phyloP scores from a whole-genome alignment of 768 basidiomycete species.

The Tubosaeta brunneosetosa region DNA sequence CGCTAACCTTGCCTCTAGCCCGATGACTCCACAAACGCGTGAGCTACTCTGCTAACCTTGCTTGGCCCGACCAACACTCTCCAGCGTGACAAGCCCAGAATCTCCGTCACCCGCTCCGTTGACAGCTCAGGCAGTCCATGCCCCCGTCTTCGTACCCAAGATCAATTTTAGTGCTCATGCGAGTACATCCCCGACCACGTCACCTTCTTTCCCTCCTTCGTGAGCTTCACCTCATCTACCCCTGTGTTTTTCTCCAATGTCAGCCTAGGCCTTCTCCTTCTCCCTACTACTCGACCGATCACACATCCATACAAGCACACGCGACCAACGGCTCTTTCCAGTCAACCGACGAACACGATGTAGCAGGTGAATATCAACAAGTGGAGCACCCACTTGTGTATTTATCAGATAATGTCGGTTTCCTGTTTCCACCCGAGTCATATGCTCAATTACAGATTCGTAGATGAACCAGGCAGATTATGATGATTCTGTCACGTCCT shows the following conservation, averaged over 20 bases:
- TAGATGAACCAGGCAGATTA: conserved; percentile 27
- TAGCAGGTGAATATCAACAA: conserved; percentile 20
- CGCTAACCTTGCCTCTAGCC: conserved; percentile 19
- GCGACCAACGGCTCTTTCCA: conserved; percentile 6
- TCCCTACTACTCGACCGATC: conserved; percentile 29
- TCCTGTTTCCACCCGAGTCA: not conserved
- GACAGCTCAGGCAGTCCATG: conserved; percentile 70
- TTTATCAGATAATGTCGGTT: conserved; percentile 19
- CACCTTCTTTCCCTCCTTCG: conserved; percentile 30
- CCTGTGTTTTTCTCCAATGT: conserved; percentile 8
- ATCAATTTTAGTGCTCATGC: conserved; percentile 39
- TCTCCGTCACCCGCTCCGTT: conserved; percentile 40
- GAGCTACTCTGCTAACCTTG: conserved; percentile 4
- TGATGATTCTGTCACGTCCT: conserved; percentile 23
- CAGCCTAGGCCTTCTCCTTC: conserved; percentile 22
- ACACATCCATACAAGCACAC: conserved; percentile 33
- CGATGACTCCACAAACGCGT: conserved; percentile 25
- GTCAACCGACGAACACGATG: conserved; percentile 14
- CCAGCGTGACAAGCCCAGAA: conserved; percentile 37
- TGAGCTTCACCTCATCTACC: conserved; percentile 7
- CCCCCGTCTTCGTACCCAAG: conserved; percentile 83
- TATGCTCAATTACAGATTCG: not conserved
- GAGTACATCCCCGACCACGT: conserved; percentile 14
- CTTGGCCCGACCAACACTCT: conserved; percentile 4
- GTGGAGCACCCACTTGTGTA: conserved; percentile 18